phyloP scores from a whole-genome alignment of 768 basidiomycete species.

The Boletales sp. region DNA sequence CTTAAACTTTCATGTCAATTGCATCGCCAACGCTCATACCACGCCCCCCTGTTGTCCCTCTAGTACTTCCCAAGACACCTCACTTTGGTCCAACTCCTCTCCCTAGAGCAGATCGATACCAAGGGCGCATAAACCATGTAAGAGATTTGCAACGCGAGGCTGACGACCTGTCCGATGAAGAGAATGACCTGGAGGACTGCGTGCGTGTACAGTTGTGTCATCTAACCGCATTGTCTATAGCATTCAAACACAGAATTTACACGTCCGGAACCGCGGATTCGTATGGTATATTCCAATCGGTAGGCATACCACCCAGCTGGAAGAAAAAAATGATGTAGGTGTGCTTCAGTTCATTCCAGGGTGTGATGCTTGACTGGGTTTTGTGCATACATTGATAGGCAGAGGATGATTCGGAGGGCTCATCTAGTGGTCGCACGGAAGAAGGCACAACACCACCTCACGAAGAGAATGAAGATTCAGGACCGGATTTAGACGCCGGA shows the following conservation, averaged over 20 bases:
- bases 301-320: constrained; percentile 65
- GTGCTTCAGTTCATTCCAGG: not conserved
- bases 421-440: constrained; percentile 30
- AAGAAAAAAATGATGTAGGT: constrained; percentile 81
- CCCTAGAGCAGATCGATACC: constrained; percentile 43
- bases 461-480: constrained; percentile 41
- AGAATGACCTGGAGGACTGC: constrained; percentile 74
- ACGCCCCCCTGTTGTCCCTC: constrained; percentile 57
- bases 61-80: constrained; percentile 61
- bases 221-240: not conserved
- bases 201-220: constrained; percentile 37
- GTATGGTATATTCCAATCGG: constrained; percentile 72
- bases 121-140: constrained; percentile 56
- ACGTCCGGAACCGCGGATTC: constrained; percentile 64
- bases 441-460: constrained; percentile 29
- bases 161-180: constrained; percentile 83
- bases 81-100: constrained; percentile 64
- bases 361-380: not conserved
- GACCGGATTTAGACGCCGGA: constrained; percentile 35
- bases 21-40: constrained; percentile 75
- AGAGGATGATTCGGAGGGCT: constrained; percentile 33
- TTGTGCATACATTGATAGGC: constrained; percentile 19
- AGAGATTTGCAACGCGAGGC: constrained; percentile 74
- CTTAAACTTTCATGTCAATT: constrained; percentile 38
- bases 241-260: constrained; percentile 42